Base-by-base conservation (phyloP, 345 rosid species). In the Lepidium aucheri region DNA sequence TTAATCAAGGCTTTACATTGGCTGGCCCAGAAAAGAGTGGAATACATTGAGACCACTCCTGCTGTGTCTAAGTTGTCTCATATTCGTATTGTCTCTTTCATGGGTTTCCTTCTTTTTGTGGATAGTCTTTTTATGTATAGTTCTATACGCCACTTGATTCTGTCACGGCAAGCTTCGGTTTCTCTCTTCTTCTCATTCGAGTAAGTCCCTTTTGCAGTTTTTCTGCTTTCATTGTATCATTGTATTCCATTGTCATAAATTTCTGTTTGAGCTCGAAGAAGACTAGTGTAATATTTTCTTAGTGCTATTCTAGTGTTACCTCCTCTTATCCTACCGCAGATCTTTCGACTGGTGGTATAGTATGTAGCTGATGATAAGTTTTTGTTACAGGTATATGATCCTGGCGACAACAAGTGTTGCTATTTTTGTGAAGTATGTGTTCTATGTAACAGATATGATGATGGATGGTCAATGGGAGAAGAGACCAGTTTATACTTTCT, bases 401-500 rank as follows among this genome's bases (percentile, higher is more conserved):
- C 66, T 94, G 65, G 99, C 91, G 8, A 94, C 99, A 11, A 86
- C 99, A 35, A 90, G 92, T 2, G 84, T 90, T 46, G 86, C 95
- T 1, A 88, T 88, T 52, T 86, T 94, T 84, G 86, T 90, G 3
- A 94, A 94, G 69, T 94, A 90, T 75, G 71, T 84, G 32, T 94
- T 94, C 81, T 86, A 85, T 67, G 89, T 93, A 20, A 93, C 82
- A 58, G 98, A 93, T 83, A 90, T 93, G 97, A 85, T 93, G 11
- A 90, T 93, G 97, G 98, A 93, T 69, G 98, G 98, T 60, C 97
- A 90, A 60, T 93, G 98, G 98, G 98, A 93, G 75, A 84, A 67
- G 66, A 93, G 85, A 76, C 90, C 97, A 62, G 87, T 93, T 53
- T 93, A 88, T 68, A 93, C 98, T 61, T 93, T 93, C 77, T 93